Base-by-base conservation (phyloP, 768 basidiomycete species). In the Collybiopsis confluens region DNA sequence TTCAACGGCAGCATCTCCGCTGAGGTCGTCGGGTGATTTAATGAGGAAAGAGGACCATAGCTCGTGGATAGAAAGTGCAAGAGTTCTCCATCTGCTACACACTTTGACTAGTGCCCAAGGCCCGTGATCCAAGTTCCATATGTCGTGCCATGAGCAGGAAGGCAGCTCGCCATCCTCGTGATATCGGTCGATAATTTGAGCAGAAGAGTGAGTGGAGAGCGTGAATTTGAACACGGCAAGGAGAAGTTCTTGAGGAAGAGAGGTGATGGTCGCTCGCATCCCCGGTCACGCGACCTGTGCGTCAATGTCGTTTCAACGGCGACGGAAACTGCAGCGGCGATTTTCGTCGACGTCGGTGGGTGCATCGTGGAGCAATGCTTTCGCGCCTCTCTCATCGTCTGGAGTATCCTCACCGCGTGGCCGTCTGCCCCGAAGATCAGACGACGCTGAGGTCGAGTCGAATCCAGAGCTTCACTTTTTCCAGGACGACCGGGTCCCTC, bases 61-160 rank as follows among this genome's bases (percentile, higher is more conserved):
- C 7, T 48, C 21, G 9, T 30, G 47, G 9, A 48, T 35, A 24
- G 47, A 48, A 20, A 48, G 23, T 16, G 35, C 30, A 9, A 48
- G 30, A 21, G 13, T 36, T 37, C 47, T 48, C 47, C 47, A 48
- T 37, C 35, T 8, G 21, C 33, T 21, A 20, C 47, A 48, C 47
- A 48, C 47, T 48, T 48, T 30, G 33, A 4, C 47, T 23, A 48
- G 47, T 35, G 37, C 47, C 47, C 47, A 48, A 21, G 47, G 47
- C 11, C 47, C 47, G 10, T 38, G 7, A 9, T 48, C 23, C 13
- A 48, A 11, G 21, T 48, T 35, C 7, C 35, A 48, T 36, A 48
- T 24, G 37, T 48, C 33, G 2, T 30, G 47, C 47, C 47, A 48
- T 36, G 47, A 8, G 4, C 30, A 33, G 30, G 33, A 24, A 7